Evolutionary conservation across 2,329 filamentous ascomycete species (phyloP), one percentile per base, ranked within the genome.

Genomic region (Leptographium wingfieldii): DNA sequence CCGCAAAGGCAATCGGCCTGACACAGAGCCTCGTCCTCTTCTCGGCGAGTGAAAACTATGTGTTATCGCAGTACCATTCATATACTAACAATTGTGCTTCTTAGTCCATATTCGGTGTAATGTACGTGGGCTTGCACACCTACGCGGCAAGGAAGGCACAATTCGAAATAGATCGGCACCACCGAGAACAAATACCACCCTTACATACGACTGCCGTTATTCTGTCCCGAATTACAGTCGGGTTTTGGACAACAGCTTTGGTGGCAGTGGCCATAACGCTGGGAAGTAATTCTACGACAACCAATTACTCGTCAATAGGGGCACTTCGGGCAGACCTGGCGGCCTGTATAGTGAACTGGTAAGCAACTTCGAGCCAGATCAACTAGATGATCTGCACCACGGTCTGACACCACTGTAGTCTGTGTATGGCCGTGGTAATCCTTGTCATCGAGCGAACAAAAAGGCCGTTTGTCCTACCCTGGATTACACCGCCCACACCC

Each of bases 51-150:
- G 5, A n/a, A 19, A 10, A 22, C 19, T 25, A 3, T 7, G 16
- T 12, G 27, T 10, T 33, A 12, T 22, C 19, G 5, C n/a, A 10
- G 31, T 10, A 19, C 22, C 38, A 35, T 38, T 29, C 22, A 7
- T 38, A 19, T 46, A 35, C 58, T 48, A 56, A 58, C 22, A n/a
- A 2, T 3, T 16, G 22, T n/a, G 5, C 7, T 43, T 14, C 19
- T 3, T 59, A 65, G 62, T 68, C 67, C 25, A 64, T 71, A 11
- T 64, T 72, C 12, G 67, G 68, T 0, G 58, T 71, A 1, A 59
- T 69, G 19, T 73, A 72, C 58, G 62, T 72, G 43, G 56, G 59
- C n/a, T 61, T 71, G 3, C 68, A 73, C 54, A 14, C 69, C n/a
- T 56, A 67, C 11, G 68, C 70, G 0, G 65, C 70, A 1, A 58